Conservation (phyloP, 805 yeast genomes). For the Sungouiella thailandica region DNA sequence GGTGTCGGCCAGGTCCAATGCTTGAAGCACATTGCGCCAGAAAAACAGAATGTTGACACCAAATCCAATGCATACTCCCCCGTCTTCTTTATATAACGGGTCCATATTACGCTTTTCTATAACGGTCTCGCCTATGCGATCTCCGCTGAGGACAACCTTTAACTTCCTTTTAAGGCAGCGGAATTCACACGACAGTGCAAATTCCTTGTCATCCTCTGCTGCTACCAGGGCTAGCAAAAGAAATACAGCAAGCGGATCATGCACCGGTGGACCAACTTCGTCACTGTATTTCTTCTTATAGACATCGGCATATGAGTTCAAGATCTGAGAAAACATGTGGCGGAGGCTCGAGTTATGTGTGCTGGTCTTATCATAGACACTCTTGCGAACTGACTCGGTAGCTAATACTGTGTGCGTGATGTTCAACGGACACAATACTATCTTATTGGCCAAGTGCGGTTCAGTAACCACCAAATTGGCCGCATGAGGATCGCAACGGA, state of each 20-base stretch:
- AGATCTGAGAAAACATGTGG: constrained; percentile 7
- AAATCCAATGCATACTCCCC: constrained; percentile 10
- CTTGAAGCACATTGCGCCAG: constrained; percentile 11
- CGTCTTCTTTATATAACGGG: constrained; percentile 12
- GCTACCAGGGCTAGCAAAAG: constrained; percentile 11
- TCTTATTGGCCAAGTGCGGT: constrained; percentile 41
- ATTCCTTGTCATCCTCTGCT: constrained; percentile 6
- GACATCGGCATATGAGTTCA: constrained; percentile 8
- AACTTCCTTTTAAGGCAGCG: constrained; percentile 23
- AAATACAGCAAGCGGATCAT: constrained; percentile 16
- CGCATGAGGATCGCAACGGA: constrained; percentile 72
- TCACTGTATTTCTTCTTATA: constrained; percentile 8
- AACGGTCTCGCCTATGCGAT: constrained; percentile 25
- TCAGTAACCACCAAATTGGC: constrained; percentile 54
- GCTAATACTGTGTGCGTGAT: constrained; percentile 65
- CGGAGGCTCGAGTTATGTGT: constrained; percentile 6
- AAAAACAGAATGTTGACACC: constrained; percentile 9
- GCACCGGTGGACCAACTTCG: constrained; percentile 14
- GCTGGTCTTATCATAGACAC: constrained; percentile 14
- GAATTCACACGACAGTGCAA: constrained; percentile 18
- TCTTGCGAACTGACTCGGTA: constrained; percentile 16
- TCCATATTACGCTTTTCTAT: constrained; percentile 8
- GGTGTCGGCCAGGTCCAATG: constrained; percentile 12
- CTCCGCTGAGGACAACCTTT: constrained; percentile 24
- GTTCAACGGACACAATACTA: constrained; percentile 60